Conservation (phyloP, 2,329 filamentous ascomycete genomes). For the Fusarium decemcellulare region DNA sequence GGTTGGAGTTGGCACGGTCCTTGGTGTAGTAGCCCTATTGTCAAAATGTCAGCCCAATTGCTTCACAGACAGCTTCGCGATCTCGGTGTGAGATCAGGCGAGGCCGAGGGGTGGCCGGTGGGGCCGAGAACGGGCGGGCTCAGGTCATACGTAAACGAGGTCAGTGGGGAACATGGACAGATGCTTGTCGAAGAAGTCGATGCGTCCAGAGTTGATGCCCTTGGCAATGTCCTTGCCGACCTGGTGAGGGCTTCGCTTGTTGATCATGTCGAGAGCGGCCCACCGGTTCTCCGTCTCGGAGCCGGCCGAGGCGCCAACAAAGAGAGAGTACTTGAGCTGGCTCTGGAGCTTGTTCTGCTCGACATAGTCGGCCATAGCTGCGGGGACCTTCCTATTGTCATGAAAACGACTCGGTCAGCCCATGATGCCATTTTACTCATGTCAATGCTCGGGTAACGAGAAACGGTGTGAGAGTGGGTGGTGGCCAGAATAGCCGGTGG, state of each 20-base stretch:
- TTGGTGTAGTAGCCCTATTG: conserved; percentile 84
- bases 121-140: conserved; percentile 18
- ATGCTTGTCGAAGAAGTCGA: conserved; percentile 96
- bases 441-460: conserved; percentile 35
- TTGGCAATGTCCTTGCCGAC: conserved; percentile 92
- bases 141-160: conserved; percentile 77
- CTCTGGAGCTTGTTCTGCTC: conserved; percentile 89
- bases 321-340: conserved; percentile 87
- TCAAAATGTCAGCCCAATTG: conserved; percentile 29
- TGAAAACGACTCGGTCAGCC: conserved; percentile 26
- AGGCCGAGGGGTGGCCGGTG: conserved; percentile 31
- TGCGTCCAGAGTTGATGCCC: conserved; percentile 89
- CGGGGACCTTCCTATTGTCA: conserved; percentile 80
- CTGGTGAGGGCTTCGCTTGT: conserved; percentile 86
- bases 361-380: conserved; percentile 88
- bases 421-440: conserved; percentile 9
- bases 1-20: conserved; percentile 78
- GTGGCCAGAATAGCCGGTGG: conserved; percentile 29
- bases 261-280: conserved; percentile 92
- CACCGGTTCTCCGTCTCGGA: conserved; percentile 93
- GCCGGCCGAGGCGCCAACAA: conserved; percentile 91
- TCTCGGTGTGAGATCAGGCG: conserved; percentile 39
- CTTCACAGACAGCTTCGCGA: conserved; percentile 18
- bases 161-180: conserved; percentile 93
- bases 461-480: neutral